Evolutionary conservation across 2,329 filamentous ascomycete genomes (phyloP).

Genomic region (Alternaria consortialis): DNA sequence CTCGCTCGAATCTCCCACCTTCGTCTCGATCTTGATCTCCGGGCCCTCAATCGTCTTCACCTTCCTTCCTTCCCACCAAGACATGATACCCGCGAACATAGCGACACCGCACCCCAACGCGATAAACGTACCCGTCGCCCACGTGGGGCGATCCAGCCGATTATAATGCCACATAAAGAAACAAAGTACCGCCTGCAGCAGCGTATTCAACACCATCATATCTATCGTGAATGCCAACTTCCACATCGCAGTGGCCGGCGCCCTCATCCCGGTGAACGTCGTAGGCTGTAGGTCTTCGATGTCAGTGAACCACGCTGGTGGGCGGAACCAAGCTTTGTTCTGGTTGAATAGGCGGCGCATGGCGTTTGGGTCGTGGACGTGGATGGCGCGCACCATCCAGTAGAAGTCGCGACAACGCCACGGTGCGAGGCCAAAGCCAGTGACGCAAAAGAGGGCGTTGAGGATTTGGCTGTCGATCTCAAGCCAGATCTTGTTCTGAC

Average conservation of each 20-base stretch:
- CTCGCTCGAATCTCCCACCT: background rate
- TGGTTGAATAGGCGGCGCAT: conserved; percentile 76
- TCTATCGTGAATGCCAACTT: conserved; percentile 81
- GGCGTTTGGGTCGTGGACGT: conserved; percentile 55
- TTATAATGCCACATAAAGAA: conserved; percentile 86
- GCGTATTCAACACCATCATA: conserved; percentile 80
- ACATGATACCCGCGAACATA: conserved; percentile 72
- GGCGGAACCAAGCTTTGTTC: conserved; percentile 77
- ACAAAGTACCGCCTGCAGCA: conserved; percentile 75
- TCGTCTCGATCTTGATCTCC: conserved; percentile 9
- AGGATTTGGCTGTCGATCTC: conserved; percentile 85
- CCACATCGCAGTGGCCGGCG: conserved; percentile 70
- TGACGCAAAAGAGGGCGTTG: conserved; percentile 86
- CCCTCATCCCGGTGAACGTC: background rate
- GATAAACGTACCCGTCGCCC: conserved; percentile 75
- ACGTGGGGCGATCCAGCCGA: conserved; percentile 74
- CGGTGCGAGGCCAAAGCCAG: conserved; percentile 82
- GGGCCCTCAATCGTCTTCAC: conserved; percentile 48
- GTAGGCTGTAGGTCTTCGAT: conserved; percentile 33
- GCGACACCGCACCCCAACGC: conserved; percentile 75
- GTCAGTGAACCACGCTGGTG: conserved; percentile 70
- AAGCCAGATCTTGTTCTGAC: conserved; percentile 80
- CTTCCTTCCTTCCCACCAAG: conserved; percentile 71
- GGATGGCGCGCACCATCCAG: conserved; percentile 68
- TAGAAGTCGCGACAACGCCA: conserved; percentile 86